A percentile compares a stretch with the other conserved stretches of the same genome.
These are phyloP conservation scores for Meredithiella fracta DNA, from an alignment of 2,329 filamentous ascomycete species.

Conservation along the genomic window DNA sequence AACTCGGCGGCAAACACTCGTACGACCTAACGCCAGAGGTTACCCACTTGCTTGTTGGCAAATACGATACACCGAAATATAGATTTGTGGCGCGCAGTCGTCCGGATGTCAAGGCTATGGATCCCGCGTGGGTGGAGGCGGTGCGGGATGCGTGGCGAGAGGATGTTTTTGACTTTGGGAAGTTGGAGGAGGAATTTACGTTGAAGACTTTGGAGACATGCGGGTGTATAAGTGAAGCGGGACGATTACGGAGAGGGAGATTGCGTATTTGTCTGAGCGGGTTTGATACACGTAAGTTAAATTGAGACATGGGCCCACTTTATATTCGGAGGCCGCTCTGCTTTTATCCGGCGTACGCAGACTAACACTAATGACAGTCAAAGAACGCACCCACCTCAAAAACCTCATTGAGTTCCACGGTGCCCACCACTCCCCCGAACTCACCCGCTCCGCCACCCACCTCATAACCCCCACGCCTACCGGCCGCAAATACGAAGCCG, in stretches of 20 bases:
- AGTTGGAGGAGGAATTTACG: slow-evolving; percentile 49
- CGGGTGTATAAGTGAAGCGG: slow-evolving; percentile 25
- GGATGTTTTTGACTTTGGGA: slow-evolving; percentile 59
- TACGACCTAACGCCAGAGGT: slow-evolving; percentile 91
- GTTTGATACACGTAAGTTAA: slow-evolving; percentile 32
- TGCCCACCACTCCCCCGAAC: slow-evolving; percentile 70
- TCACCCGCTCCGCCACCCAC: slow-evolving; percentile 75
- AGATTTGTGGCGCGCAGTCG: slow-evolving; percentile 83
- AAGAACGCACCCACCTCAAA: slow-evolving; percentile 54
- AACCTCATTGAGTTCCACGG: slow-evolving; percentile 52
- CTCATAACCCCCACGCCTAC: slow-evolving; percentile 63
- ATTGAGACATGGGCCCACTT: background rate
- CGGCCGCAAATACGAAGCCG: slow-evolving; percentile 81
- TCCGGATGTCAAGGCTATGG: slow-evolving; percentile 69
- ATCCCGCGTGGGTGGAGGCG: slow-evolving; percentile 68
- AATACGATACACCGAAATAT: slow-evolving; percentile 83
- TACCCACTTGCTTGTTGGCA: slow-evolving; percentile 83
- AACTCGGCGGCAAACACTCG: slow-evolving; percentile 78
- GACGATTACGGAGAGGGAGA: slow-evolving; percentile 22
- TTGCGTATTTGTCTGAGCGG: slow-evolving; percentile 40
- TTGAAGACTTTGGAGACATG: slow-evolving; percentile 45
- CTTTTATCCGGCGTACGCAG: background rate
- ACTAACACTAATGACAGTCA: slow-evolving; percentile 25
- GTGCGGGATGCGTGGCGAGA: slow-evolving; percentile 66
- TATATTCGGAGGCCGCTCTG: background rate